A percentile compares a stretch with the other conserved stretches of the same genome.
phyloP scores from a whole-genome alignment of 2,329 filamentous ascomycete species.

The Verticillium longisporum region DNA sequence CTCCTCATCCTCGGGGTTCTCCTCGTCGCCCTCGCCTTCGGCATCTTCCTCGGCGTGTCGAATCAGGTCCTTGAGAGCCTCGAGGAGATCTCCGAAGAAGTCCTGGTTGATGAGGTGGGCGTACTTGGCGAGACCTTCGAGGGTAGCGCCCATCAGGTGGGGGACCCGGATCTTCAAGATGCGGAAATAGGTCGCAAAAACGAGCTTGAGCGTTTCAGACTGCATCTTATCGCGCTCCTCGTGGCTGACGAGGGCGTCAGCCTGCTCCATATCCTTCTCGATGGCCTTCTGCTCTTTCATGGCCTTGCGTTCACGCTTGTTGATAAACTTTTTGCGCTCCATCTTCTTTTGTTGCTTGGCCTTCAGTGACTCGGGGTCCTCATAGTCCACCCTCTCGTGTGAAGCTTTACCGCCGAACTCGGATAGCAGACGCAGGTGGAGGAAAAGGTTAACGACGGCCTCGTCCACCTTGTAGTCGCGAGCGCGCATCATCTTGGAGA shows the following conservation, averaged over 20 bases:
- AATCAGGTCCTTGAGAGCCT: constrained; percentile 90
- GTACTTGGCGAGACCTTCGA: constrained; percentile 91
- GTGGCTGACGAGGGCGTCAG: constrained; percentile 83
- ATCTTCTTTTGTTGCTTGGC: constrained; percentile 53
- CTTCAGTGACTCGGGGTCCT: constrained; percentile 18
- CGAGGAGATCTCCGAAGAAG: constrained; percentile 94
- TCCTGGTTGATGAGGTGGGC: constrained; percentile 97
- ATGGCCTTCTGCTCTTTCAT: constrained; percentile 80
- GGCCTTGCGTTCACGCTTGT: constrained; percentile 78
- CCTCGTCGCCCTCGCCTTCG: constrained; percentile 30
- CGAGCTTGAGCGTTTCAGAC: constrained; percentile 89
- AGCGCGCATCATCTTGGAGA: constrained; percentile 93
- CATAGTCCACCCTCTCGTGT: constrained; percentile 63
- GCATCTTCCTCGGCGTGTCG: constrained; percentile 59
- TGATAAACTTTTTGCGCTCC: constrained; percentile 76
- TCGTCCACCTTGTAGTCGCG: constrained; percentile 79
- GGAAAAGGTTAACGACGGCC: constrained; percentile 80
- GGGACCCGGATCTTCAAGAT: constrained; percentile 79
- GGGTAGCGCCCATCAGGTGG: constrained; percentile 89
- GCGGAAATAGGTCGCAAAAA: constrained; percentile 92
- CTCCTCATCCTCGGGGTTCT: constrained; percentile 29
- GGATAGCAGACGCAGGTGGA: constrained; percentile 79
- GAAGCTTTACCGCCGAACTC: constrained; percentile 85
- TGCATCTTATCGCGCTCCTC: constrained; percentile 93
- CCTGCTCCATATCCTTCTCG: constrained; percentile 88